Evolutionary conservation across 768 basidiomycete genomes (phyloP), one percentile per base, ranked within the genome.

Genomic region (Neoboletus magnificus): DNA sequence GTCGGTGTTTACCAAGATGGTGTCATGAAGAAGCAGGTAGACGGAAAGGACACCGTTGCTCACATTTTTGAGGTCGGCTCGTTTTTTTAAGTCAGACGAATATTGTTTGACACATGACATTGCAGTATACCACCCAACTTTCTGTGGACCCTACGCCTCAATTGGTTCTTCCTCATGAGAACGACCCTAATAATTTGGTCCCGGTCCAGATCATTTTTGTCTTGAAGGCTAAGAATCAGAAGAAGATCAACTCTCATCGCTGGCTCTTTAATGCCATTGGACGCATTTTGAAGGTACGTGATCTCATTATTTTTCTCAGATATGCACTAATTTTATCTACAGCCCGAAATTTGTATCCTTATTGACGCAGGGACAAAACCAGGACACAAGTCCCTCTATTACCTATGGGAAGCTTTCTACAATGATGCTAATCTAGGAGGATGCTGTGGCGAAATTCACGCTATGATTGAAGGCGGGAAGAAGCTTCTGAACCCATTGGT

Each of bases 251-350:
- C 66, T 92, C 91, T 51, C 93, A 96, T 73, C 85, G 93, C 40
- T 96, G 94, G 94, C 77, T 96, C 27, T 95, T 98, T 79, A 95
- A 98, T 62, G 94, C 91, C 23, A 88, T 98, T 50, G 93, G 92
- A 4, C 83, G 77, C 64, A 86, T 87, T 62, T 72, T 96, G 40
- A 81, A 91, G 62, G 91, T 87, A 56, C 6, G 27, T 16, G 15
- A 8, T 36, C n/a, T 41, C 76, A 62, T 25, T 23, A 2, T 32
- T 15, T 12, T 69, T 35, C 56, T 39, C 37, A 9, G 5, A 39
- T 51, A 15, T 43, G 5, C 25, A 25, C n/a, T 22, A n/a, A 39
- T 53, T 44, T 45, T 40, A 41, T 42, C 41, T 60, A 63, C 62
- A 96, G 84, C 95, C 95, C 6, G 93, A 97, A 66, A 84, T 88